phyloP scores from a whole-genome alignment of 768 basidiomycete genomes.

The Tulasnella calospora region DNA sequence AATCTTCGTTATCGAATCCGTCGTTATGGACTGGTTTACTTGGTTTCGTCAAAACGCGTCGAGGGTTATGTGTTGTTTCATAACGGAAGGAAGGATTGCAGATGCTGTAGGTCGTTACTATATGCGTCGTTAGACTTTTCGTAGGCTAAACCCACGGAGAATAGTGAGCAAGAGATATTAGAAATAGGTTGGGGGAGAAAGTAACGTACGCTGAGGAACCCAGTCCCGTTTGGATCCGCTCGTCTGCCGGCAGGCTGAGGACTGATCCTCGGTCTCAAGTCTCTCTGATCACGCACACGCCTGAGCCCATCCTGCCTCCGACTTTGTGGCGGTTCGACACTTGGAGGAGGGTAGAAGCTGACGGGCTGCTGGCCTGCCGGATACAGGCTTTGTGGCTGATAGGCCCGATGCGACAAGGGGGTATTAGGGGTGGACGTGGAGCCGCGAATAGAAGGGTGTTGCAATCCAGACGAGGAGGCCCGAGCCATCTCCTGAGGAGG shows the following conservation, averaged over 20 bases:
- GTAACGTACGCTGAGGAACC: slow-evolving; percentile 75
- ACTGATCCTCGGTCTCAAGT: slow-evolving; percentile 73
- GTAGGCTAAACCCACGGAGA: slow-evolving; percentile 42
- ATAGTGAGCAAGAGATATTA: slow-evolving; percentile 32
- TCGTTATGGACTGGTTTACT: slow-evolving; percentile 94
- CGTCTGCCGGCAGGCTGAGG: slow-evolving; percentile 59
- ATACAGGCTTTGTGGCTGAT: slow-evolving; percentile 45
- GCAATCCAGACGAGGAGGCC: slow-evolving; percentile 10
- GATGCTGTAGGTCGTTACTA: slow-evolving; percentile 86
- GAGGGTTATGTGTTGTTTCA: slow-evolving; percentile 89
- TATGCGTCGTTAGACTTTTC: slow-evolving; percentile 72
- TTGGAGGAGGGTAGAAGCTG: background rate
- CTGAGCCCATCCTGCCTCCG: slow-evolving; percentile 72
- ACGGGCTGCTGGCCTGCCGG: slow-evolving; percentile 32
- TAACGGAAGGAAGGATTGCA: slow-evolving; percentile 95
- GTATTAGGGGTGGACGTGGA: slow-evolving; percentile 51
- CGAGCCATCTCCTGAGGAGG: background rate
- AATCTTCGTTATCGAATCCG: slow-evolving; percentile 97
- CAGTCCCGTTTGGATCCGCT: slow-evolving; percentile 59
- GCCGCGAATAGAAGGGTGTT: slow-evolving; percentile 10
- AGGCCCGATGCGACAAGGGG: slow-evolving; percentile 55
- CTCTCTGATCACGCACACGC: slow-evolving; percentile 67
- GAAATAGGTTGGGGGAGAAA: slow-evolving; percentile 21
- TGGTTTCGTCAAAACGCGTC: slow-evolving; percentile 95
- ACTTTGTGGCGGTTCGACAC: slow-evolving; percentile 42